These are phyloP conservation scores for Plasmodium chabaudi DNA, from an alignment of 169 alveolate genomes.

Conservation along the genomic window DNA sequence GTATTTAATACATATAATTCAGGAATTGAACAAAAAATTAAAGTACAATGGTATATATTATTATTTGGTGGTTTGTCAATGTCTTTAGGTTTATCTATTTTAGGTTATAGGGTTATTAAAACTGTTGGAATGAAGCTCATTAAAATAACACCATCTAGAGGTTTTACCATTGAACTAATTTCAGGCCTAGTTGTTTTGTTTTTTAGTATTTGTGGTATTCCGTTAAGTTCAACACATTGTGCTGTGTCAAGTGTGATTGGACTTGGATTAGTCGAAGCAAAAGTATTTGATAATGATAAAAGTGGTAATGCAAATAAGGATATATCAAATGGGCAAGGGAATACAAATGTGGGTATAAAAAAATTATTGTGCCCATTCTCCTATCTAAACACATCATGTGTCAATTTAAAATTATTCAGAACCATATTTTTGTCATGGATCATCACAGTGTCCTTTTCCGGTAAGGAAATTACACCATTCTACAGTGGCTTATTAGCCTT, in stretches of 20 bases:
- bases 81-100: constrained; percentile 87
- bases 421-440: constrained; percentile 73
- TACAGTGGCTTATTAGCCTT: no score
- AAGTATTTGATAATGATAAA: constrained; percentile 15
- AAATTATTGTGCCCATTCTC: constrained; percentile 11
- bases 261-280: constrained; percentile 86
- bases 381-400: constrained; percentile 67
- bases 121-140: constrained; percentile 86
- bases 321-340: background rate
- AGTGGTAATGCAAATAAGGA: constrained; percentile 1
- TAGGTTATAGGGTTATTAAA: constrained; percentile 88
- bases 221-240: constrained; percentile 91
- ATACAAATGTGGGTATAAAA: constrained; percentile 2
- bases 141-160: constrained; percentile 89
- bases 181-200: constrained; percentile 87
- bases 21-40: constrained; percentile 51
- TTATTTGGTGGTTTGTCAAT: constrained; percentile 87
- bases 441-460: constrained; percentile 72
- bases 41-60: constrained; percentile 88
- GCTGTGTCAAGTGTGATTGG: constrained; percentile 90
- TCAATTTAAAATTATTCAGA: constrained; percentile 63
- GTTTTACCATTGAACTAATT: constrained; percentile 87
- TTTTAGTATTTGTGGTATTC: constrained; percentile 87
- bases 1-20: constrained; percentile 73
- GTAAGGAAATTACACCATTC: background rate